Base-by-base conservation (phyloP, 2,329 filamentous ascomycete genomes). In the Aspergillus ochraceus region DNA sequence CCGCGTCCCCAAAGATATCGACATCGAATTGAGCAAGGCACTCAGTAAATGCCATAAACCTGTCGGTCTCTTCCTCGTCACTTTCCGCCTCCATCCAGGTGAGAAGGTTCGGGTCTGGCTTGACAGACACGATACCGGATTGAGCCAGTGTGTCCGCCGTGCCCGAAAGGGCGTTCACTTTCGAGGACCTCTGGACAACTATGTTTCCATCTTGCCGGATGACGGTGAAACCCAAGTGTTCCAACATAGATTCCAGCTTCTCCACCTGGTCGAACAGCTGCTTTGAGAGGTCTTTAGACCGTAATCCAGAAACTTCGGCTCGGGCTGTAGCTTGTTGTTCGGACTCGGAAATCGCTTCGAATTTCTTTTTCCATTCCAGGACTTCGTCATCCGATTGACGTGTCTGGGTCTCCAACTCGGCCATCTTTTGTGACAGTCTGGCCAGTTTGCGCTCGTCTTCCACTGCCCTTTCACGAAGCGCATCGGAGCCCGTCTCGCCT, bases 151-250 rank as follows among this genome's bases (percentile, higher is more conserved):
- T 75, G 29, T 78, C 76, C 6, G 70, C 75, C 32, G 74, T 69
- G 36, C 64, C 66, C 30, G 70, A 72, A 10, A 71, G 73, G 9
- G 71, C 71, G 62, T 74, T 78, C 55, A 85, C 79, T 68, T 84
- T 87, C 1, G 84, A 86, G 2, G 83, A 83, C 58, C 92, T 90
- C 70, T 92, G 90, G 52, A 97, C 88, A 1, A 84, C 77, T 84
- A 96, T 91, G 14, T 82, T 82, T 22, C 86, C 86, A 46, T 89
- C 87, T 63, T 92, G 87, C 36, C 91, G 87, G 2, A 87, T 86
- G 17, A 98, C 84, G 0, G 89, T 87, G 71, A 95, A 97, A 12
- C 94, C 94, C 4, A 98, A 83, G 30, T 92, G 86, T 71, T 98
- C 93, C 0, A 99, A 82, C 52, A 99, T 86, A 54, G 89, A 87